Evolutionary conservation across 2,329 filamentous ascomycete genomes (phyloP), one percentile per base, ranked within the genome.

Genomic region (Whalleya microplaca): DNA sequence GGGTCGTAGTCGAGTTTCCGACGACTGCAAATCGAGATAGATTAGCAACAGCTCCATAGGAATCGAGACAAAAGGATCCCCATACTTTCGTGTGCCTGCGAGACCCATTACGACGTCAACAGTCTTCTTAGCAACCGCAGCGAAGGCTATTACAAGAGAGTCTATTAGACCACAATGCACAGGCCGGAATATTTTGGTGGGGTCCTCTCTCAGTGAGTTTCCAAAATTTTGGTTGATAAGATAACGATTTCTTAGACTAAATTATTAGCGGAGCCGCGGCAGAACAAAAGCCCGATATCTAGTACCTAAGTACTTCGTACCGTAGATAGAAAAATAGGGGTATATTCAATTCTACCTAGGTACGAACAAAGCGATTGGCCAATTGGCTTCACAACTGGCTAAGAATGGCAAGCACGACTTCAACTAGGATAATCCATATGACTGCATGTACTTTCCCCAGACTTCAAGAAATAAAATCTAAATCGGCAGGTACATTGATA

Each of bases 1-100:
- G 95, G 95, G 75, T 99, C 95, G 72, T 89, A 83, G 64, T 89
- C 89, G 70, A 98, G 87, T 77, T 94, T 96, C 46, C 81, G 81
- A 65, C 71, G 73, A 60, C 72, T 76, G 49, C 3, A 61, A 6
- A 45, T 23, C 10, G 19, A 40, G 52, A 45, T n/a, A 47, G 37
- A 19, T 58, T 51, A 66, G 56, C 42, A 59, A 27, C 0, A 20
- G 16, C 21, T 43, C 2, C 19, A 21, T 7, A 19, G 6, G 29
- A 9, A 29, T 6, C 32, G 32, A 27, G 16, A 21, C n/a, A n/a
- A n/a, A 16, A 41, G 20, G n/a, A 9, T 1, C 16, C 21, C 2
- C 64, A 45, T 67, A 70, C 67, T 57, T 65, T 44, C 56, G 63
- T 45, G 63, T 62, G 4, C 65, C 66, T 62, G 67, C 29, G 48